Evolutionary conservation across 129 eudicot genomes (phyloP).

Genomic region (Lactuca saligna): DNA sequence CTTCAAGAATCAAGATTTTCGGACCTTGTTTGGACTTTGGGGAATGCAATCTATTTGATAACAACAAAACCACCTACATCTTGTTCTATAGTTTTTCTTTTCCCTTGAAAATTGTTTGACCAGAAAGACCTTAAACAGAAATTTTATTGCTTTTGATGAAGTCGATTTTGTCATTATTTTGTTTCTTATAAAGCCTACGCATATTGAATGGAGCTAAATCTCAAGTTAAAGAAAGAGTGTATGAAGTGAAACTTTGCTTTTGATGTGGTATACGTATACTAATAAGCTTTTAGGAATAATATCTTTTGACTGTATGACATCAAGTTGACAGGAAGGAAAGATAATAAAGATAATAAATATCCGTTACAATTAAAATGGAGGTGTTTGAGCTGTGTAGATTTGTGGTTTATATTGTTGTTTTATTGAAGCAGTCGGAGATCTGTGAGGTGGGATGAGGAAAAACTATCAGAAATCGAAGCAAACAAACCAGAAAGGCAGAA

Average conservation of each 20-base stretch:
- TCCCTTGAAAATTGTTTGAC: neutral
- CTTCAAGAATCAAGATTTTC: neutral
- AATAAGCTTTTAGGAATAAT: no score
- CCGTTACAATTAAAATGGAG: no score
- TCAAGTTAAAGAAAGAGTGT: no score
- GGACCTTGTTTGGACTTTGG: constrained; percentile 2
- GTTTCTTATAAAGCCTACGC: neutral
- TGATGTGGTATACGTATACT: no score
- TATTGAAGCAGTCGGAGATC: constrained; percentile 41
- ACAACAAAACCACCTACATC: constrained; percentile 9
- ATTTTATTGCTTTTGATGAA: neutral
- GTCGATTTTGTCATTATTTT: neutral
- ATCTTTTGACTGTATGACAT: no score
- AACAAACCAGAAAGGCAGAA: constrained; percentile 97
- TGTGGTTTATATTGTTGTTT: neutral
- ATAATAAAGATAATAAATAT: no score
- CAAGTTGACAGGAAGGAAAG: no score
- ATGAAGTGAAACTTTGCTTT: no score
- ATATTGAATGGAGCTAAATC: no score
- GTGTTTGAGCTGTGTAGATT: neutral
- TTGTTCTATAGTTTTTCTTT: neutral
- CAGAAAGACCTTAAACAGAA: neutral
- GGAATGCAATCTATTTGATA: neutral
- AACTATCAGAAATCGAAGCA: constrained; percentile 81
- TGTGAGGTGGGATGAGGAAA: constrained; percentile 87